Evolutionary conservation across 805 yeast species (phyloP).

Genomic region (Candida manassasensis): DNA sequence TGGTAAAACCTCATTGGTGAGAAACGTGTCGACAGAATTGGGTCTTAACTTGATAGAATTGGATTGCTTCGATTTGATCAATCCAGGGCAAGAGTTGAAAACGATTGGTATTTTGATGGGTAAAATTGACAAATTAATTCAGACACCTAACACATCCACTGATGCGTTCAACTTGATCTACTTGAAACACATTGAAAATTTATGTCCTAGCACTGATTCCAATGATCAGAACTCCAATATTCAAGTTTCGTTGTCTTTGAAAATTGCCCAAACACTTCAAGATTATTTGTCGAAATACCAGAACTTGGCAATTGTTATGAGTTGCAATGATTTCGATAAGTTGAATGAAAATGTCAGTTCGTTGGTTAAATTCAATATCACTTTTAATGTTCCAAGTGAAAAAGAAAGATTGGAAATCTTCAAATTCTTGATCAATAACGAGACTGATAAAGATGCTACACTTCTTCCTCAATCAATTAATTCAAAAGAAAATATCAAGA

Average conservation of each 20-base stretch:
- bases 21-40: slow-evolving; percentile 47
- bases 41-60: slow-evolving; percentile 67
- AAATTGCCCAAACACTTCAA: slow-evolving; percentile 52
- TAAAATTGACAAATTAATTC: slow-evolving; percentile 59
- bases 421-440: slow-evolving; percentile 37
- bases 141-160: slow-evolving; percentile 19
- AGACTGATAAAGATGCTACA: slow-evolving; percentile 9
- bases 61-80: slow-evolving; percentile 63
- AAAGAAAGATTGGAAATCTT: slow-evolving; percentile 65
- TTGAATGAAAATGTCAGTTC: slow-evolving; percentile 64
- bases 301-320: slow-evolving; percentile 50
- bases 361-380: slow-evolving; percentile 70
- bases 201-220: slow-evolving; percentile 64
- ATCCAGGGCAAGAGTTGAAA: slow-evolving; percentile 69
- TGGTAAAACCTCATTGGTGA: slow-evolving; percentile 69
- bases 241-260: slow-evolving; percentile 45
- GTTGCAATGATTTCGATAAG: slow-evolving; percentile 67
- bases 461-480: slow-evolving; percentile 2
- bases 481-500: neutral
- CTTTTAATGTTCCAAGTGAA: slow-evolving; percentile 75
- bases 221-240: slow-evolving; percentile 41
- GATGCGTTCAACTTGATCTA: slow-evolving; percentile 43
- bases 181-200: slow-evolving; percentile 68
- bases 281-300: slow-evolving; percentile 44
- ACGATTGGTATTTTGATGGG: slow-evolving; percentile 77